A percentile compares a stretch with the other conserved stretches of the same genome.
phyloP scores from a whole-genome alignment of 306 rosid genomes.

The Cicer cuneatum region DNA sequence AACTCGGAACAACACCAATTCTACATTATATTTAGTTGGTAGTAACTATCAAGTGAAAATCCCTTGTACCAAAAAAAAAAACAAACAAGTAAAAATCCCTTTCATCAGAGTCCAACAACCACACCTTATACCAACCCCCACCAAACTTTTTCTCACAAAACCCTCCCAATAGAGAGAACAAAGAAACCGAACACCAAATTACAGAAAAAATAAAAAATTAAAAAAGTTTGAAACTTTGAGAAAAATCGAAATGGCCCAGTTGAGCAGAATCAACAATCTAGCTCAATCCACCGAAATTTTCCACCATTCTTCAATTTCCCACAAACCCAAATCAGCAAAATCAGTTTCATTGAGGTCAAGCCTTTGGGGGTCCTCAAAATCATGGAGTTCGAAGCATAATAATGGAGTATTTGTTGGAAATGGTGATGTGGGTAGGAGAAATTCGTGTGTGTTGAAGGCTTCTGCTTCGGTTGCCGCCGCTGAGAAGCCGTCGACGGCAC shows the following conservation, averaged over 20 bases:
- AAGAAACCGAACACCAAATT: background rate
- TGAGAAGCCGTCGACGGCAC: conserved; percentile 76
- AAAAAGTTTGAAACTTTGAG: conserved; percentile 37
- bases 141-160: conserved; percentile 23
- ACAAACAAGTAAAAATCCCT: background rate
- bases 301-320: conserved; percentile 52
- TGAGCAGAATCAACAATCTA: conserved; percentile 68
- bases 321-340: conserved; percentile 60
- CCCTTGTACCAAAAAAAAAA: background rate
- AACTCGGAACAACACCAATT: too few species aligned
- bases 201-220: background rate
- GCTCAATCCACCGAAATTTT: conserved; percentile 62
- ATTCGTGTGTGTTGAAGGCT: conserved; percentile 45
- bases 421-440: conserved; percentile 42
- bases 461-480: conserved; percentile 72
- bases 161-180: background rate
- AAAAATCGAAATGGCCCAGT: conserved; percentile 66
- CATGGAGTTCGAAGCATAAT: conserved; percentile 54
- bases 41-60: background rate
- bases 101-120: conserved; percentile 51
- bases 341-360: conserved; percentile 61
- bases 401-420: conserved; percentile 43
- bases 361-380: conserved; percentile 55
- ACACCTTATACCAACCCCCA: conserved; percentile 54
- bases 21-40: conserved; percentile 41